Conservation (phyloP, 352 stramenopile species). For the Thalassiosira oceanica region DNA sequence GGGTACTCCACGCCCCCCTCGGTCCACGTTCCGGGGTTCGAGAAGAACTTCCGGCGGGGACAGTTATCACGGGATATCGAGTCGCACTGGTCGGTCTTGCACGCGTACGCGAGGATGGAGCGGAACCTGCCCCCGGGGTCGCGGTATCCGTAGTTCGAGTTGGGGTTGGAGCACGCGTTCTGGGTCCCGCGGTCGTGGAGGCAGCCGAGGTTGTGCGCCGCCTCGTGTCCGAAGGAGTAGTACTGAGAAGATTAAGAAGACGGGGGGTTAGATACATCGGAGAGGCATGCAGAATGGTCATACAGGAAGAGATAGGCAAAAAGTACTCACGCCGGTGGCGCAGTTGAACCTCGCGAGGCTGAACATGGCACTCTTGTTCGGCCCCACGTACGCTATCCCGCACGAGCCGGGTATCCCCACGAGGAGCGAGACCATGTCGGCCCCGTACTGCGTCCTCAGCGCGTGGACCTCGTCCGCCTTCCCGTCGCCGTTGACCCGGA, state of each 20-base stretch:
- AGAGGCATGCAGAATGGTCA: too few relatives aligned
- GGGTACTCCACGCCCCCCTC: too few relatives aligned
- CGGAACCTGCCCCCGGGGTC: slow-evolving; percentile 8
- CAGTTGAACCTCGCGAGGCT: slow-evolving; percentile 6
- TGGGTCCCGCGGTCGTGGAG: slow-evolving; percentile 26
- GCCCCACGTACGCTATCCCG: neutral
- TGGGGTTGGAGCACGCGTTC: slow-evolving; percentile 3
- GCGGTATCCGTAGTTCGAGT: slow-evolving; percentile 19
- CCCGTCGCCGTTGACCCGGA: neutral
- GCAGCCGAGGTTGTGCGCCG: slow-evolving; percentile 30
- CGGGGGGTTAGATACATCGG: too few relatives aligned
- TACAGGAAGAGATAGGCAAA: too few relatives aligned
- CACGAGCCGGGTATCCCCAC: neutral
- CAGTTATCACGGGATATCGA: neutral
- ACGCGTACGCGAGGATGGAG: slow-evolving; percentile 20
- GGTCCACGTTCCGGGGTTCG: too few relatives aligned
- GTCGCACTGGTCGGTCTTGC: slow-evolving; percentile 5
- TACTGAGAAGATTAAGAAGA: too few relatives aligned
- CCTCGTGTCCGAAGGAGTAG: slow-evolving; percentile 26
- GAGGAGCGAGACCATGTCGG: neutral
- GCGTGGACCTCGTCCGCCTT: neutral
- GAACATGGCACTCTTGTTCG: slow-evolving; percentile 3
- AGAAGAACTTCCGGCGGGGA: neutral
- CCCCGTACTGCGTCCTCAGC: neutral
- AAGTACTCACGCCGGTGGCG: too few relatives aligned